Evolutionary conservation across 805 yeast species (phyloP), one percentile per base, ranked within the genome.

Genomic region (Yamadazyma nakazawae): DNA sequence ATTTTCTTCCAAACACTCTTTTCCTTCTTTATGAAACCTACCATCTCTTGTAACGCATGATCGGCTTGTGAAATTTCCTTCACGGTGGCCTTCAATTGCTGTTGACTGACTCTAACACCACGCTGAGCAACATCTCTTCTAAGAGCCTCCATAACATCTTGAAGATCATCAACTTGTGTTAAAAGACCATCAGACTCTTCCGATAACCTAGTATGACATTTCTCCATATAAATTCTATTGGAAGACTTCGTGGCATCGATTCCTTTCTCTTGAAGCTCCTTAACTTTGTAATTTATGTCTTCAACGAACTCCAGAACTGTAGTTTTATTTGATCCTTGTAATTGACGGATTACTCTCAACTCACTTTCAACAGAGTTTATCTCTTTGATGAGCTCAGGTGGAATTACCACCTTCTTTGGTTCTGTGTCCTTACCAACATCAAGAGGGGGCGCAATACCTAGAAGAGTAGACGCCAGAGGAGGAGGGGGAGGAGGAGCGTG

Each of bases 121-220:
- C 97, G 78, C 50, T 83, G 85, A 0, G 96, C 96, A 12, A 94
- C 96, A 66, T 91, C 98, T 55, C 88, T 83, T 46, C 97, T 74
- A 45, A 92, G 69, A 0, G 88, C 88, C 59, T 94, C 99, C 61
- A 94, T 87, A 9, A 87, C 66, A 64, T 94, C 99, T 60, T 91
- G 97, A 16, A 94, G 69, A 54, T 89, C 97, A 62, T 94, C 99
- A 5, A 92, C 92, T 52, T 76, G 79, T 0, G 92, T 82, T 30
- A 94, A 73, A 9, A 94, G 66, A 0, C 61, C 58, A 60, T 89
- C 96, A 7, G 95, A 84, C 13, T 87, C 91, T 38, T 78, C 80
- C 7, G 95, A 86, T 19, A 94, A 72, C 55, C 80, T 82, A 4
- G 69, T 60, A 59, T 88, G 89, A 45, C 96, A 86, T 14, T 76